Percentiles rank a stretch among this genome's conserved stretches.
phyloP scores from a whole-genome alignment of 2,329 filamentous ascomycete genomes.

The Phialemoniopsis sp. region DNA sequence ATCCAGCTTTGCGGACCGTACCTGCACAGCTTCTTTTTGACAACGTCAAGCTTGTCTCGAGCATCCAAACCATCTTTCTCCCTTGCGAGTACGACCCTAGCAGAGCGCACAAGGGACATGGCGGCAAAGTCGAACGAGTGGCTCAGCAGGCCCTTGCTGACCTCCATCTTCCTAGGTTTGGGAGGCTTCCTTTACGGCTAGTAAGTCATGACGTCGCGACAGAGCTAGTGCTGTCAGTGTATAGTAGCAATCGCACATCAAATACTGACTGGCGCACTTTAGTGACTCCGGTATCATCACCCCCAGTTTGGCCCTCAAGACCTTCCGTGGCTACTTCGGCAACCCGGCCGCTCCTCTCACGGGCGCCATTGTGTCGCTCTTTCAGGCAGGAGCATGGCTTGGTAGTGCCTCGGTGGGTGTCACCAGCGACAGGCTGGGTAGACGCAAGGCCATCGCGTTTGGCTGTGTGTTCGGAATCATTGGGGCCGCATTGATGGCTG shows the following conservation, averaged over 20 bases:
- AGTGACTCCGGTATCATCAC: conserved; percentile 38
- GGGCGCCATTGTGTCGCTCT: conserved; percentile 33
- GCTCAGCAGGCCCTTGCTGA: conserved; percentile 32
- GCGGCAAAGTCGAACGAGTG: conserved; percentile 13
- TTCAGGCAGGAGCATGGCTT: conserved; percentile 34
- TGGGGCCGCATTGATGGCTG: conserved; percentile 33
- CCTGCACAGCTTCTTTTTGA: too few species aligned
- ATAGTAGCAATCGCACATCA: too few species aligned
- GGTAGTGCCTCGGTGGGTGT: conserved; percentile 33
- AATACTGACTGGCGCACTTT: conserved; percentile 1
- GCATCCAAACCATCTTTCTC: too few species aligned
- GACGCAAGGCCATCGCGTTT: conserved; percentile 32
- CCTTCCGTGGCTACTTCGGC: conserved; percentile 27
- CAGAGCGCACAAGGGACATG: neutral
- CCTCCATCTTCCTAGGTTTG: conserved; percentile 31
- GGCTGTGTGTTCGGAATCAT: conserved; percentile 33
- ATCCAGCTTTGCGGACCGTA: too few species aligned
- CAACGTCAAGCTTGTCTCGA: too few species aligned
- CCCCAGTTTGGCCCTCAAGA: conserved; percentile 28
- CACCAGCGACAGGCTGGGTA: conserved; percentile 29
- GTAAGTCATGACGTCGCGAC: conserved; percentile 12
- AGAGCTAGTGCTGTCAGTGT: neutral
- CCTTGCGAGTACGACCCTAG: too few species aligned
- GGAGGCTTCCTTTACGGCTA: conserved; percentile 35
- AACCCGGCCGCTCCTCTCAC: conserved; percentile 25